Base-by-base conservation (phyloP, 768 basidiomycete genomes). In the Collybiopsis luxurians region DNA sequence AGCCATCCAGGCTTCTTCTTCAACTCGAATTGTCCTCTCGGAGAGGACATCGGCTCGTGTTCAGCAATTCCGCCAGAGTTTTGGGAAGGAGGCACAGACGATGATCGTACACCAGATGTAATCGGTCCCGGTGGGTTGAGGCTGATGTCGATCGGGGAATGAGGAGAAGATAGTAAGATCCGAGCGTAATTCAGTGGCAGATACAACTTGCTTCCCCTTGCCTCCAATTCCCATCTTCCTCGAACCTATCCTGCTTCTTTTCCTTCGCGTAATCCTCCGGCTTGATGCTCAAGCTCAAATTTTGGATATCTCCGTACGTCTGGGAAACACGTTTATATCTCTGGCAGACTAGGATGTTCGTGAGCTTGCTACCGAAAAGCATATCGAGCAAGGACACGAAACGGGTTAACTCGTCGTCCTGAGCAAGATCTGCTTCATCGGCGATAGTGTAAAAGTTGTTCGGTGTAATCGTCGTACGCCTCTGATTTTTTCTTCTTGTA, bases 321-420 rank as follows among this genome's bases (percentile, higher is more conserved):
- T 93, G 86, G 2, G 94, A 96, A 49, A 97, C 84, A 64, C 92
- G 85, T 69, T 96, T 95, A 83, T 95, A 98, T 57, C 84, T 83
- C 63, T 95, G 92, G 69, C 95, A 98, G 2, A 98, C 89, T 48
- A 98, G 87, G 67, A 97, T 87, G 73, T 89, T 92, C 84, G 73
- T 12, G 87, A 98, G 79, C 64, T 85, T 83, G 4, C 95, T 95
- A 30, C 91, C 90, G 64, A 97, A 98, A 55, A 97, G 78, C 76
- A 91, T 90, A 71, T 97, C 95, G 4, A 89, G 82, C 60, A 96
- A 89, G 0, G 95, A 86, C 4, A 80, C 67, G 31, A 88, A 73
- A 56, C 73, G 74, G n/a, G 23, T 36, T 11, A 28, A 45, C 36
- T 84, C 79, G 36, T 82, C 78, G 31, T 79, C 76, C 4, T 69